Evolutionary conservation across 257 asterid genomes (phyloP).

Genomic region (Solanum boliviense): DNA sequence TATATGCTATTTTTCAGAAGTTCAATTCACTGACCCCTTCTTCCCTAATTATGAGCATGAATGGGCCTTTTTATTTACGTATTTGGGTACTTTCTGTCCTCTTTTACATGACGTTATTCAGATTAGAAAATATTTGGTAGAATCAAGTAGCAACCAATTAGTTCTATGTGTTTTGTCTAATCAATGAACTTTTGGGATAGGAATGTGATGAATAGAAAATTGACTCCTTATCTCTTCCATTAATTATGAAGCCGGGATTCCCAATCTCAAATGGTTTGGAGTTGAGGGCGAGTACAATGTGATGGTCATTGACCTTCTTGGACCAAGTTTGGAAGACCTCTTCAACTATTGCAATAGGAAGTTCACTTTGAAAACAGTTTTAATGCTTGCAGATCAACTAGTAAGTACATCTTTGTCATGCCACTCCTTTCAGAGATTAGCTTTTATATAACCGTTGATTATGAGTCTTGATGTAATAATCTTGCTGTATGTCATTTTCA

Average conservation of each 20-base stretch:
- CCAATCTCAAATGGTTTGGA: conserved; percentile 88
- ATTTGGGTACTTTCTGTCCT: neutral
- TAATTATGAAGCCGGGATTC: conserved; percentile 60
- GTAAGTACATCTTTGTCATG: conserved; percentile 28
- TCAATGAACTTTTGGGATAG: neutral
- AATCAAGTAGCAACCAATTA: neutral
- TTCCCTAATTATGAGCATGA: neutral
- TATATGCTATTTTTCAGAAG: neutral
- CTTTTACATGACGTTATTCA: neutral
- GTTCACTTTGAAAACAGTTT: conserved; percentile 68
- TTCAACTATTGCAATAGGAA: conserved; percentile 79
- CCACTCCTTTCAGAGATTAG: neutral
- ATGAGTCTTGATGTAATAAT: neutral
- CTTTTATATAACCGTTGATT: neutral
- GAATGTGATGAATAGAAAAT: neutral
- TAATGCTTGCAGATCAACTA: conserved; percentile 92
- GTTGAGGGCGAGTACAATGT: conserved; percentile 71
- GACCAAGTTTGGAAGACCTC: conserved; percentile 90
- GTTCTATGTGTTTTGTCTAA: neutral
- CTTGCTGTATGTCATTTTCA: conserved; percentile 10
- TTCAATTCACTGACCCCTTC: neutral
- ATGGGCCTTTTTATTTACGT: neutral
- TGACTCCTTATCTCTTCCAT: neutral
- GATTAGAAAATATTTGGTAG: neutral
- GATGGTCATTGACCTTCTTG: conserved; percentile 93